Evolutionary conservation across 78 protist species (phyloP), one percentile per base, ranked within the genome.

Genomic region (Dictyostelium citrinum): DNA sequence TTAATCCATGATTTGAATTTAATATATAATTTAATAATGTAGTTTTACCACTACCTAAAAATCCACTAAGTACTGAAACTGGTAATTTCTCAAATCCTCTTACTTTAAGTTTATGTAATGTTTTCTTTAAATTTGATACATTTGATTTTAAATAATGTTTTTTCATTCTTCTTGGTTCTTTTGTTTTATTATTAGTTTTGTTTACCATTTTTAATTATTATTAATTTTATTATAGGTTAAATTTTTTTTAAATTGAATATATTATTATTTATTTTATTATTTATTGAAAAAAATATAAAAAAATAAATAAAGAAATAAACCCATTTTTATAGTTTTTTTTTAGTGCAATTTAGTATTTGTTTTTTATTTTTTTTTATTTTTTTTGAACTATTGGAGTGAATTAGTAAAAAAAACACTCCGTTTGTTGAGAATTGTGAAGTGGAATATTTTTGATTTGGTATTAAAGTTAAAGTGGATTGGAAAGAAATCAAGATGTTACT

Each of bases 61-160:
- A 98, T 2, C 99, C 99, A 20, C 97, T 82, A 14, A 98, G 78
- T 20, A 97, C 92, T 2, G 98, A 94, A 64, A 97, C 98, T 4
- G 98, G 98, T 20, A 94, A 77, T 22, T 84, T 93, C 58, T n/a
- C 35, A 9, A 75, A 35, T 16, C n/a, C 37, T 75, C 9, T 75
- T n/a, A 43, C 58, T 75, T 43, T 75, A 9, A 75, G 2, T 70
- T 70, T 70, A 31, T 70, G 77, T 33, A 70, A 33, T 2, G 37
- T 33, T 17, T 70, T 70, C 31, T 70, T 70, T 17, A 33, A 31
- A 33, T 70, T 70, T 10, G 39, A 11, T 5, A 22, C 9, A 70
- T 70, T 70, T 4, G 77, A 70, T 70, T 70, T 70, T 70, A 70
- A 70, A 33, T 70, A 70, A 33, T 70, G 77, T 70, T 70, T 70